These are phyloP conservation scores for Trametes pubescens DNA, from an alignment of 1,284 basidiomycete species.

Conservation along the genomic window DNA sequence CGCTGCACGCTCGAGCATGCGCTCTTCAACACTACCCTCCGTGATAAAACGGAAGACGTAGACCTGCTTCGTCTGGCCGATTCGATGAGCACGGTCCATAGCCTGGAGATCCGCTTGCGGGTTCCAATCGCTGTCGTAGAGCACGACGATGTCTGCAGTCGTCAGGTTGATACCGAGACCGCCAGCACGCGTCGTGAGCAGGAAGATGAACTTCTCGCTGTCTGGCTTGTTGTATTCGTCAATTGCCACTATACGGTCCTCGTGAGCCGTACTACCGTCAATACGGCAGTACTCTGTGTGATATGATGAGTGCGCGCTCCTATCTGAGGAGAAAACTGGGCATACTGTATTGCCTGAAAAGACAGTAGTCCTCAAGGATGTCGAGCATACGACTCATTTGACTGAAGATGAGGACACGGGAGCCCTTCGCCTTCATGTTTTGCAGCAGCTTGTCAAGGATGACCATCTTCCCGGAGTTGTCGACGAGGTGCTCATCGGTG, in stretches of 20 bases:
- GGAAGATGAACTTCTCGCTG: conserved; percentile 97
- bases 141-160: conserved; percentile 92
- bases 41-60: conserved; percentile 99
- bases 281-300: conserved; percentile 93
- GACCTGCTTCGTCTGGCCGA: conserved; percentile 98
- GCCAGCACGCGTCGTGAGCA: conserved; percentile 98
- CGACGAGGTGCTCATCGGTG: conserved; percentile 95
- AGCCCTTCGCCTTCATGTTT: conserved; percentile 92
- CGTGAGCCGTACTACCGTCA: conserved; percentile 95
- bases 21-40: conserved; percentile 96
- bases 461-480: conserved; percentile 97
- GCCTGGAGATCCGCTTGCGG: conserved; percentile 99
- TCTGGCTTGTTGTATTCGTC: conserved; percentile 98
- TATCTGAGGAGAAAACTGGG: not conserved
- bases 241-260: conserved; percentile 95
- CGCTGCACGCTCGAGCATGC: conserved; percentile 95
- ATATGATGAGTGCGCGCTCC: not conserved
- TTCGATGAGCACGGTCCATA: conserved; percentile 99
- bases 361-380: conserved; percentile 97
- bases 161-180: conserved; percentile 98
- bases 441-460: conserved; percentile 95
- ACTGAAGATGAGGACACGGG: conserved; percentile 95
- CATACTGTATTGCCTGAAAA: conserved; percentile 91
- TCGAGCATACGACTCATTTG: conserved; percentile 96
- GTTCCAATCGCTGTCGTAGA: conserved; percentile 99